Conservation (phyloP, 495 filamentous ascomycete species). For the Podospora didyma region DNA sequence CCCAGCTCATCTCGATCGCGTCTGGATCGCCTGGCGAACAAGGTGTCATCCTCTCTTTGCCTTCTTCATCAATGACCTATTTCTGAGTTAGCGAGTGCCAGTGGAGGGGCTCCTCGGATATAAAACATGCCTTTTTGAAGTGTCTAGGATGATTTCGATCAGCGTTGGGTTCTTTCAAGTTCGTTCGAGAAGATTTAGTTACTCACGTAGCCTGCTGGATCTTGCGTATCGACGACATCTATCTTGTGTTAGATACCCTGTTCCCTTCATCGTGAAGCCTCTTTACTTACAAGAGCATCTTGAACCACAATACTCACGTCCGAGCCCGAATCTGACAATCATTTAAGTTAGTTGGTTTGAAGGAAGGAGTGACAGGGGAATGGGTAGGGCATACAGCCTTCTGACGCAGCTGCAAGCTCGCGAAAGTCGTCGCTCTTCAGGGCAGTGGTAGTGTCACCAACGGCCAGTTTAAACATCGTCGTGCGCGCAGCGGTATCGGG, state of each 20-base stretch:
- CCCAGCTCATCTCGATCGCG: constrained; percentile 92
- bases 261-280: too few relatives aligned
- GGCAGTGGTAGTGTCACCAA: constrained; percentile 87
- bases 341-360: too few relatives aligned
- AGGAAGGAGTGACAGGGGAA: too few relatives aligned
- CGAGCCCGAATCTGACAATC: constrained; percentile 88
- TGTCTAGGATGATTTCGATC: too few relatives aligned
- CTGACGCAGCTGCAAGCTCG: constrained; percentile 72
- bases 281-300: constrained; percentile 85
- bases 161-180: too few relatives aligned
- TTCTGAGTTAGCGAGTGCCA: constrained; percentile 2
- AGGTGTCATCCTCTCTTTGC: constrained; percentile 75
- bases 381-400: too few relatives aligned
- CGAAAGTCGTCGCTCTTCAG: constrained; percentile 74
- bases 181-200: too few relatives aligned
- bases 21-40: constrained; percentile 87
- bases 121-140: constrained; percentile 69
- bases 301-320: constrained; percentile 97
- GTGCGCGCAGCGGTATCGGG: constrained; percentile 85
- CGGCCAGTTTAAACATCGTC: constrained; percentile 94
- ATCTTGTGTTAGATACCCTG: too few relatives aligned
- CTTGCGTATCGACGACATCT: constrained; percentile 97
- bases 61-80: constrained; percentile 71
- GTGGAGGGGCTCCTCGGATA: too few relatives aligned
- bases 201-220: constrained; percentile 98